These are phyloP conservation scores for Arthrinium phaeospermum DNA, from an alignment of 2,329 filamentous ascomycete genomes.

Conservation along the genomic window DNA sequence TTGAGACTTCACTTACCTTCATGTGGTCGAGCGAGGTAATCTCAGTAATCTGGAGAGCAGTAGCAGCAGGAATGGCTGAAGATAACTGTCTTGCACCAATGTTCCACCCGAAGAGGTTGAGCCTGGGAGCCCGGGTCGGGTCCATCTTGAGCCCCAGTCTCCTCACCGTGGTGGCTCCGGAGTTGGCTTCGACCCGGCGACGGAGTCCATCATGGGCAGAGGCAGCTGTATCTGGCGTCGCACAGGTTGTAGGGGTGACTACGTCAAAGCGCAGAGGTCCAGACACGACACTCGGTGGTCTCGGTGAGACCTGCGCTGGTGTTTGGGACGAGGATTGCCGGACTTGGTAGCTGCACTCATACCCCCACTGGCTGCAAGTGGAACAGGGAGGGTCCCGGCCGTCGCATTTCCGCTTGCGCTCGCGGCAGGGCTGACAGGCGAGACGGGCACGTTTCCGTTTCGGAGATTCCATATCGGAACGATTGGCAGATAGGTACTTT, in stretches of 20 bases:
- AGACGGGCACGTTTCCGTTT: slow-evolving; percentile 44
- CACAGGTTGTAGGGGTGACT: neutral
- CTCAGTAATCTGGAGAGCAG: slow-evolving; percentile 45
- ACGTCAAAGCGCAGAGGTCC: neutral
- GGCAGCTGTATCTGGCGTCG: neutral
- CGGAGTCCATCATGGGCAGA: slow-evolving; percentile 34
- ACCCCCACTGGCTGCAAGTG: slow-evolving; percentile 59
- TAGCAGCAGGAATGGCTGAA: slow-evolving; percentile 30
- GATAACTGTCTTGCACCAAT: slow-evolving; percentile 36
- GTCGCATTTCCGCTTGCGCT: slow-evolving; percentile 63
- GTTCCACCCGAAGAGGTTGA: slow-evolving; percentile 65
- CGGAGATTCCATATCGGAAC: slow-evolving; percentile 5
- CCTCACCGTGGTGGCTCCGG: slow-evolving; percentile 60
- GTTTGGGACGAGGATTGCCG: slow-evolving; percentile 28
- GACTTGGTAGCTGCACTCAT: slow-evolving; percentile 55
- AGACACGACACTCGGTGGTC: neutral
- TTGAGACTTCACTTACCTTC: slow-evolving; percentile 30
- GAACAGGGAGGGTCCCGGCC: slow-evolving; percentile 54
- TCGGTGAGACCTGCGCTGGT: neutral
- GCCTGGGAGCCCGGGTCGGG: slow-evolving; percentile 55
- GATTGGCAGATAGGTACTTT: neutral
- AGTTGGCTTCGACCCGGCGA: slow-evolving; percentile 60
- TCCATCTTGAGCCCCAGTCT: slow-evolving; percentile 58
- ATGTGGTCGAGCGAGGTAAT: slow-evolving; percentile 55
- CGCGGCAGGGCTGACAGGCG: slow-evolving; percentile 57